A percentile compares a stretch with the other conserved stretches of the same genome.
phyloP scores from a whole-genome alignment of 2,329 filamentous ascomycete genomes.

The Neurospora crassa region DNA sequence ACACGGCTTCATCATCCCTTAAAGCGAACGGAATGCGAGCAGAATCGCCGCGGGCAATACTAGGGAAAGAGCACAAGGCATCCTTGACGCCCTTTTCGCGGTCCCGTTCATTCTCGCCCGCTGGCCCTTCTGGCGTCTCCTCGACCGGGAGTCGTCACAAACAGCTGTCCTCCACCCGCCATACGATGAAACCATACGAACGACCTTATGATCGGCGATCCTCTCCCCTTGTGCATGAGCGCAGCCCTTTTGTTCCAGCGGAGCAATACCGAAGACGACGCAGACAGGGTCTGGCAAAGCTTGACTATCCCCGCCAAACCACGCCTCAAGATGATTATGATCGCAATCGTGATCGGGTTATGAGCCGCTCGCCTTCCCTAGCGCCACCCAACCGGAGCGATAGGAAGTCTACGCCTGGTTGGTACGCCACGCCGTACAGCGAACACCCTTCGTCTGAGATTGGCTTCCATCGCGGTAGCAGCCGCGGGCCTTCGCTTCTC shows the following conservation, averaged over 20 bases:
- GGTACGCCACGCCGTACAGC: conserved; percentile 69
- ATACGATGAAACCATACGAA: background rate
- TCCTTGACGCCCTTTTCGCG: conserved; percentile 40
- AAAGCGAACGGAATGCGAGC: conserved; percentile 18
- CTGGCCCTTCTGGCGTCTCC: conserved; percentile 28
- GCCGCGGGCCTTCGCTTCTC: conserved; percentile 12
- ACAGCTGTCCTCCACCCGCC: background rate
- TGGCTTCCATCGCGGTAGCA: conserved; percentile 18
- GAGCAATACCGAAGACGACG: conserved; percentile 31
- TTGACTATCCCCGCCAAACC: conserved; percentile 36
- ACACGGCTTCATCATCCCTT: background rate
- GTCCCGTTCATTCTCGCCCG: conserved; percentile 42
- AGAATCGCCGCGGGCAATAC: conserved; percentile 26
- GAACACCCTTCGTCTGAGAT: conserved; percentile 39
- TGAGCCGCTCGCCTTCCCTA: conserved; percentile 25
- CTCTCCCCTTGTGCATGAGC: conserved; percentile 26
- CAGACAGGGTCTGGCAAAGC: conserved; percentile 33
- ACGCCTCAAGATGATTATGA: conserved; percentile 30
- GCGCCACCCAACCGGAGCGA: conserved; percentile 21
- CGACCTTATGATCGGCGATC: conserved; percentile 26
- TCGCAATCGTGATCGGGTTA: background rate
- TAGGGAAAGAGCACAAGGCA: conserved; percentile 28
- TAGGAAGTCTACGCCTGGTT: conserved; percentile 47
- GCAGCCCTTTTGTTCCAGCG: conserved; percentile 21
- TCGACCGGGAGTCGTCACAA: conserved; percentile 16